Evolutionary conservation across 2,329 filamentous ascomycete species (phyloP).

Genomic region (Colletotrichum trifolii): DNA sequence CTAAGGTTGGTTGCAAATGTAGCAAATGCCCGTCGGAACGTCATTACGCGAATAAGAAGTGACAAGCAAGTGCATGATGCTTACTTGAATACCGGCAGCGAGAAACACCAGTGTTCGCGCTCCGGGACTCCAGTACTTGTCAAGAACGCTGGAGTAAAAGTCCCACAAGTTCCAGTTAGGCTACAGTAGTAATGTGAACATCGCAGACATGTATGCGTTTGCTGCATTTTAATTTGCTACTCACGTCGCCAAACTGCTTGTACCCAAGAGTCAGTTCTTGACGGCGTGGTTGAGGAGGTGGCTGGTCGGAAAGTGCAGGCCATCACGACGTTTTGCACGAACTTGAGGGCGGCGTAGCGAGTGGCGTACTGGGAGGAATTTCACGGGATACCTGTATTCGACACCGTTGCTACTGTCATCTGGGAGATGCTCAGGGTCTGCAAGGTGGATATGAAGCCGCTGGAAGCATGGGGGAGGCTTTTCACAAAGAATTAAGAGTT

Average conservation of each 20-base stretch:
- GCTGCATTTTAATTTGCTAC: not conserved
- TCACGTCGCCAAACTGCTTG: constrained; percentile 17
- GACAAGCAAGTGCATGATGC: not conserved
- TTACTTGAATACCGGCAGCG: constrained; percentile 10
- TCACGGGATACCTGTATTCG: constrained; percentile 49
- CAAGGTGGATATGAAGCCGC: constrained; percentile 42
- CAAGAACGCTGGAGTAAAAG: constrained; percentile 15
- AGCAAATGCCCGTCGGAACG: not conserved
- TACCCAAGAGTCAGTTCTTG: constrained; percentile 39
- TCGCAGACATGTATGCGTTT: too few species aligned
- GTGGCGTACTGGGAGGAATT: constrained; percentile 51
- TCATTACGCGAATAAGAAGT: not conserved
- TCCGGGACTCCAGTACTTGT: constrained; percentile 19
- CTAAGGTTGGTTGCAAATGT: constrained; percentile 19
- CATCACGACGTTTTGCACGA: constrained; percentile 56
- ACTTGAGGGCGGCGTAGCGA: constrained; percentile 52
- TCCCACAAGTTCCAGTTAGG: constrained; percentile 29
- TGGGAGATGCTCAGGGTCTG: constrained; percentile 52
- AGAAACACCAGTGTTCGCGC: constrained; percentile 10
- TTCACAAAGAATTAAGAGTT: constrained; percentile 35
- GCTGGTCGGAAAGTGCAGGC: constrained; percentile 43
- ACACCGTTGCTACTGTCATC: constrained; percentile 55
- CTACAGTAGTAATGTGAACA: not conserved
- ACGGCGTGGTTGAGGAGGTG: constrained; percentile 41
- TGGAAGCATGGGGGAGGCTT: constrained; percentile 50